Conservation (phyloP, 2,329 filamentous ascomycete genomes). For the Aspergillus latus region DNA sequence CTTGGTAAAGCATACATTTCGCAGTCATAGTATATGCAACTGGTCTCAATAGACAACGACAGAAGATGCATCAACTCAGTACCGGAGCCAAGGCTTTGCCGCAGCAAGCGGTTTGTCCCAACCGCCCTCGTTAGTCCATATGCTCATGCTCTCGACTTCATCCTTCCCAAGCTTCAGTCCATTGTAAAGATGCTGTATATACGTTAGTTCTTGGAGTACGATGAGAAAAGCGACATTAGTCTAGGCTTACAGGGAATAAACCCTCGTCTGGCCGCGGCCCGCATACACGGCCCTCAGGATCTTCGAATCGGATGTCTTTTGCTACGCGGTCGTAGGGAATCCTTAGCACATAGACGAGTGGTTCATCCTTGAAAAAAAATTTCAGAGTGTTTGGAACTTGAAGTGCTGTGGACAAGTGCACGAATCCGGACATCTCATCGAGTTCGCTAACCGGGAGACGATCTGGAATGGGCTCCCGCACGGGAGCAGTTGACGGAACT, state of each 20-base stretch:
- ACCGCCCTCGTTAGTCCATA: conserved; percentile 39
- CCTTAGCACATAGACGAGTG: conserved; percentile 38
- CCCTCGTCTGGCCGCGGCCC: conserved; percentile 40
- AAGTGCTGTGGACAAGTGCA: conserved; percentile 40
- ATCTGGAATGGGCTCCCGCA: conserved; percentile 39
- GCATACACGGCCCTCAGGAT: conserved; percentile 38
- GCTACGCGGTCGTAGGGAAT: conserved; percentile 34
- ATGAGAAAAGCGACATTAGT: not conserved
- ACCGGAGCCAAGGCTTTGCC: conserved; percentile 39
- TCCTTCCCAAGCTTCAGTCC: conserved; percentile 38
- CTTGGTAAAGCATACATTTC: not conserved
- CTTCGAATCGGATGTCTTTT: conserved; percentile 38
- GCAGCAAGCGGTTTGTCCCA: conserved; percentile 38
- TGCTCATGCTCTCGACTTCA: conserved; percentile 39
- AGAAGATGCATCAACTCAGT: conserved; percentile 19
- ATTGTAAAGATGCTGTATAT: conserved; percentile 39
- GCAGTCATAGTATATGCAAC: not conserved
- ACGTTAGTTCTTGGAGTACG: not conserved
- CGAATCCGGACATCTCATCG: conserved; percentile 37
- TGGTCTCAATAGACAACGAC: not conserved
- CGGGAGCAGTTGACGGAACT: conserved; percentile 35
- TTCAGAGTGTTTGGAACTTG: conserved; percentile 42
- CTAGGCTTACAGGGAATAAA: conserved; percentile 39
- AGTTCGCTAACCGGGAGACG: conserved; percentile 38
- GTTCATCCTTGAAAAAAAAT: conserved; percentile 39